Evolutionary conservation across 805 yeast species (phyloP), one percentile per base, ranked within the genome.

Genomic region (Candida vaughaniae): DNA sequence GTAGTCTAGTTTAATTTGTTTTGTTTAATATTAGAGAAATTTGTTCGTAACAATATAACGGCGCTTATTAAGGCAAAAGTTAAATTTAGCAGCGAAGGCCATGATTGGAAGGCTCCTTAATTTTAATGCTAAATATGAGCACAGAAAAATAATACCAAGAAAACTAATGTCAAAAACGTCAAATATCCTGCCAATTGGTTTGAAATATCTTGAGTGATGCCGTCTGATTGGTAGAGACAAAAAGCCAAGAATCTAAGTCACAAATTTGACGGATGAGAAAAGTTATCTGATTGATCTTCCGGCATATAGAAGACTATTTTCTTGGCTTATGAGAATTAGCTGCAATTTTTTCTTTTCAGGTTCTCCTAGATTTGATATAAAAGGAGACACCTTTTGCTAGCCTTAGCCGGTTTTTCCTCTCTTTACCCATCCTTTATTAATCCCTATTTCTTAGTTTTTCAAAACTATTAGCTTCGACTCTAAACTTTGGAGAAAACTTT

Each of bases 401-500:
- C n/a, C n/a, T n/a, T n/a, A n/a, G 10, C 10, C 23, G 23, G 10
- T 20, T 16, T 12, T 28, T 16, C 16, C 9, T 28, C 20, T 28
- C 31, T 16, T 16, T 28, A 28, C 31, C 31, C 31, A 20, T 20
- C 23, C 23, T 20, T 20, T 20, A 20, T 20, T 20, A 20, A 20
- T 20, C 23, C 23, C 23, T 7, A 20, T 7, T 10, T 10, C 10
- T 20, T 7, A 20, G 23, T 16, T 28, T 28, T 28, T 28, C 11
- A 12, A 16, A 15, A n/a, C 12, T 16, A 16, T 28, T 28, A 12
- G 31, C 20, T 20, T 28, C 31, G 31, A 28, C 31, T 28, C 31
- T 28, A 16, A 28, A 25, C 15, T 20, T 28, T n/a, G 20, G 16
- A 28, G 10, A 20, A 20, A 6, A 7, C 10, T 20, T 20, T 20